Evolutionary conservation across 768 basidiomycete genomes (phyloP), one percentile per base, ranked within the genome.

Genomic region (Russula virescens): DNA sequence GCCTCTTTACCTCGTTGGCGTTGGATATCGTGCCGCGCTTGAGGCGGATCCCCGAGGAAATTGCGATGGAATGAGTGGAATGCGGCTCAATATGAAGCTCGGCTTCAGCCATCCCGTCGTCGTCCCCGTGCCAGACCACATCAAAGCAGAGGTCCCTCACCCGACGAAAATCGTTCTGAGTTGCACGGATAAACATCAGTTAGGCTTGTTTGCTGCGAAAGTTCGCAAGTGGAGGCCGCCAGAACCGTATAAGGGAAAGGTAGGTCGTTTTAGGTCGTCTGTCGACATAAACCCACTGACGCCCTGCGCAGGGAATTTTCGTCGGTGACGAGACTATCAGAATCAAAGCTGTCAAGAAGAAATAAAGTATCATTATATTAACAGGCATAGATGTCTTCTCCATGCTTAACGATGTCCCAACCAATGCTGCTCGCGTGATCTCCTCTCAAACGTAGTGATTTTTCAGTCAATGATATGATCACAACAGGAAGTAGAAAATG

Each of bases 241-340:
- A 23, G 96, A 99, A 72, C 95, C 94, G 18, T 99, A 98, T 76
- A 93, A 98, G 76, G 96, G 94, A 72, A 98, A 98, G 83, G 94
- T 96, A 70, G 55, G 89, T 75, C 43, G 45, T 26, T 31, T 31
- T 58, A n/a, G 3, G 25, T 50, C 48, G 38, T 23, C 42, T 35
- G 21, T 47, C 42, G n/a, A 64, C 64, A 43, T 61, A 28, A 18
- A 64, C 28, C 48, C 49, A 48, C 60, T 50, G 53, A 34, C 61
- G 23, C 19, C 35, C 28, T 47, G 1, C 50, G 2, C 66, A 98
- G 91, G 95, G 95, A 66, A 87, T 98, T 63, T 96, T 98, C 69
- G 83, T 98, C 57, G 94, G 91, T n/a, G 82, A 86, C 69, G 96
- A 99, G 75, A 88, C 87, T 56, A 88, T 98, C 70, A 84, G 88